Evolutionary conservation across 495 filamentous ascomycete genomes (phyloP), one percentile per base, ranked within the genome.

Genomic region (Symbiotaphrina buchneri): DNA sequence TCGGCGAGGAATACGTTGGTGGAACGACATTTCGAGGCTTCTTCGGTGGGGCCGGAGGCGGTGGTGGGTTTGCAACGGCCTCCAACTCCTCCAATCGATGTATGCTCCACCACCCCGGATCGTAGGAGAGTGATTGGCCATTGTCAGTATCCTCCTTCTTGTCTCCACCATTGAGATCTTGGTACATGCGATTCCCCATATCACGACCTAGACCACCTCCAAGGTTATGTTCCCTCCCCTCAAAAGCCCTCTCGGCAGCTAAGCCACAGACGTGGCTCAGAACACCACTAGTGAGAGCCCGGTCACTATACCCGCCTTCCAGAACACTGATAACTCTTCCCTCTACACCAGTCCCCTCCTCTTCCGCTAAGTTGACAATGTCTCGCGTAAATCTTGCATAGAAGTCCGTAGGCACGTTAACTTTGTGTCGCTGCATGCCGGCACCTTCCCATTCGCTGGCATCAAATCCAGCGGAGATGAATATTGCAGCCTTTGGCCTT

Each of bases 321-420:
- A 97, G 63, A 6, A 95, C 78, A 53, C 83, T 93, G 41, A 97
- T 68, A 18, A 94, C 58, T 13, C 87, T 59, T 5, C 87, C 87
- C 23, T 84, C 74, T 4, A 77, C 75, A 14, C 67, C 63, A 6
- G 73, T 63, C 3, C 63, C 72, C 38, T 77, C 76, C 47, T 94
- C 83, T 27, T 82, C 64, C 0, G 90, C 76, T 32, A 97, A 55
- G 3, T 58, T 61, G 10, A 85, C 73, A 3, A 92, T 63, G 42
- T 97, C 87, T 3, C 65, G 63, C 0, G 87, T 85, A 36, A 97
- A 73, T 2, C 71, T 64, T 29, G 90, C 85, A 48, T 94, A 97
- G 47, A 97, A 97, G 19, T 82, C 82, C 5, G 85, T 95, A 0
- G 90, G 87, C 5, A 97, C 84, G 49, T 92, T 87, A 35, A 90